Base-by-base conservation (phyloP, 768 basidiomycete species). In the Pisolithus orientalis region DNA sequence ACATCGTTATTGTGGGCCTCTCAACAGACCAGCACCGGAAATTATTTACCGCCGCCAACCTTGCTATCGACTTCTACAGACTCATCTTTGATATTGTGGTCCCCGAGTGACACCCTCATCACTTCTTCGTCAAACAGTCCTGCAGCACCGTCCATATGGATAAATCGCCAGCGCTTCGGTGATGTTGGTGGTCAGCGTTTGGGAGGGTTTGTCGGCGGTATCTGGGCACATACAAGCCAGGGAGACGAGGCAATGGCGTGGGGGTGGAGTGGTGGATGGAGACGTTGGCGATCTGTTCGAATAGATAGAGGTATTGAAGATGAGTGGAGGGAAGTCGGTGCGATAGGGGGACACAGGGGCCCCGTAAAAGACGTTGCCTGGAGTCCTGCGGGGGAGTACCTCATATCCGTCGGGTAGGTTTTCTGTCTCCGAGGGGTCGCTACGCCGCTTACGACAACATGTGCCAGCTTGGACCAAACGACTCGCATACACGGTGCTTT, bases 251-350 rank as follows among this genome's bases (percentile, higher is more conserved):
- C 82, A 0, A 61, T 95, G 16, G 89, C 88, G 2, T 90, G 85
- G 81, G 94, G 94, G 0, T 99, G 96, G 96, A 84, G 84, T 46
- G 96, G 96, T 31, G 88, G 91, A 1, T 94, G 91, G 87, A 78
- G 95, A 59, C 78, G 91, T 31, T 99, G 96, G 95, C 69, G 72
- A 10, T 79, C 79, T 54, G 57, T 56, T 2, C 54, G 46, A 29
- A 44, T 54, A 7, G 59, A 57, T 55, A 55, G 61, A 38, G 27
- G 40, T n/a, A 55, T 60, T 0, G 57, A 61, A 27, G 78, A 82
- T 55, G 63, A 65, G 3, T 98, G 96, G 96, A 70, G 62, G 38
- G 90, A 95, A 62, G 65, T 77, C 2, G 78, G 81, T n/a, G 93
- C 91, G 0, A 74, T 93, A 45, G 80, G 79, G n/a, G 96, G 95